Evolutionary conservation across 169 alveolate species (phyloP).

Genomic region (Eimeria falciformis): DNA sequence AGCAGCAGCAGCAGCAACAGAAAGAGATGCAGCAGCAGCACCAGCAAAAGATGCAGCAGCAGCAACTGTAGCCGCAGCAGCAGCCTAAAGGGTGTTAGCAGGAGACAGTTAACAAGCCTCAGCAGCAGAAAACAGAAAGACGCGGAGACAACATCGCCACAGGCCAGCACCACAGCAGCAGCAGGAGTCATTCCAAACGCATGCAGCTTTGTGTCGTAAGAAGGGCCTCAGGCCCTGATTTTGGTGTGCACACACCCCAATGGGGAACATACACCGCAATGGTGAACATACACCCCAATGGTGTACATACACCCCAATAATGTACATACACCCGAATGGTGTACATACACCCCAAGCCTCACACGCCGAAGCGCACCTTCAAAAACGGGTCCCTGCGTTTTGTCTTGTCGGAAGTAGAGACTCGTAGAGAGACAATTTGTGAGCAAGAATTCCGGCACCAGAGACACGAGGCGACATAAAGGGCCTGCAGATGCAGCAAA

Average conservation of each 20-base stretch:
- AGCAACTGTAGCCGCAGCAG: neutral
- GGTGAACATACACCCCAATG: too few relatives aligned
- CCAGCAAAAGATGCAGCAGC: neutral
- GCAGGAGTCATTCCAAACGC: neutral
- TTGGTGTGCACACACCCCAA: too few relatives aligned
- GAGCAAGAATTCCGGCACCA: constrained; percentile 87
- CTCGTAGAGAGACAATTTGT: constrained; percentile 82
- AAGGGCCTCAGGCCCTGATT: too few relatives aligned
- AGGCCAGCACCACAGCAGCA: neutral
- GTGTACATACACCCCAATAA: too few relatives aligned
- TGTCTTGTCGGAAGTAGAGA: constrained; percentile 82
- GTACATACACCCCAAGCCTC: too few relatives aligned
- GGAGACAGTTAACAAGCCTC: neutral
- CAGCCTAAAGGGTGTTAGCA: too few relatives aligned
- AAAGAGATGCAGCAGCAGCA: neutral
- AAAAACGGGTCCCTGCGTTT: constrained; percentile 69
- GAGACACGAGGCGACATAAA: constrained; percentile 87
- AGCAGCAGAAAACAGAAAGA: neutral
- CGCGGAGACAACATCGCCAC: neutral
- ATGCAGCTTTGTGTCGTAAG: too few relatives aligned
- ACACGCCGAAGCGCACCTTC: too few relatives aligned
- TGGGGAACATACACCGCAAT: too few relatives aligned
- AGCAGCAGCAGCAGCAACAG: neutral
- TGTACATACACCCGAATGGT: too few relatives aligned
- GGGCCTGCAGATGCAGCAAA: constrained; percentile 79